Evolutionary conservation across 495 filamentous ascomycete species (phyloP).

Genomic region (Endocarpon pusillum): DNA sequence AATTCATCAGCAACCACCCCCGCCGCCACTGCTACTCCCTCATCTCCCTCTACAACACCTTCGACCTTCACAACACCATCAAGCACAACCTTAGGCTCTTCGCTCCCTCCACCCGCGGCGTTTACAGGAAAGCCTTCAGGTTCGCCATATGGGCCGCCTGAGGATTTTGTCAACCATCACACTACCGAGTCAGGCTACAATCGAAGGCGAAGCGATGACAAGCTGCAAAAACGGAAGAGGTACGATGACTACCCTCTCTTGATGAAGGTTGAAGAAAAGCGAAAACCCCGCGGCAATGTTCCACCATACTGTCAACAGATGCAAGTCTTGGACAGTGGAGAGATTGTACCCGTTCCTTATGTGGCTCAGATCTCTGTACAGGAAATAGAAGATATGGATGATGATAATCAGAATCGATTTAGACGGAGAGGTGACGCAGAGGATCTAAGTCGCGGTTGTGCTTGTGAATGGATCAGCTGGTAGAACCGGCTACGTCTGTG

Average conservation of each 20-base stretch:
- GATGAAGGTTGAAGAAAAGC: constrained; percentile 66
- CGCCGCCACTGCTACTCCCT: constrained; percentile 6
- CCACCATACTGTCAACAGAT: constrained; percentile 57
- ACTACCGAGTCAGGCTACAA: constrained; percentile 1
- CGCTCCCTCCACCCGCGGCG: no score
- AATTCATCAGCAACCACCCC: constrained; percentile 20
- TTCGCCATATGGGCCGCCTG: neutral
- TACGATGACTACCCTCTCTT: constrained; percentile 43
- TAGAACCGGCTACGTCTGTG: no score
- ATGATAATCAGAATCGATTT: no score
- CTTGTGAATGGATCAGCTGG: no score
- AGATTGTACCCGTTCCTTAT: constrained; percentile 26
- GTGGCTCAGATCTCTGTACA: no score
- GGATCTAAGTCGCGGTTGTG: no score
- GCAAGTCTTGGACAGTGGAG: constrained; percentile 36
- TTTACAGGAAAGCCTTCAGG: constrained; percentile 1
- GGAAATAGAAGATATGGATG: no score
- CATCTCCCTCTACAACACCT: constrained; percentile 10
- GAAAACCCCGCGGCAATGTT: constrained; percentile 24
- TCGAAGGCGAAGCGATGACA: constrained; percentile 2
- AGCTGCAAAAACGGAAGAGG: constrained; percentile 8
- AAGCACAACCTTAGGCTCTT: no score
- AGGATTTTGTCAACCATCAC: constrained; percentile 13
- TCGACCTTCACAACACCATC: constrained; percentile 2
- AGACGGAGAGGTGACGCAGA: no score